Evolutionary conservation across 768 basidiomycete species (phyloP).

Genomic region (Pseudohyphozyma bogoriensis): DNA sequence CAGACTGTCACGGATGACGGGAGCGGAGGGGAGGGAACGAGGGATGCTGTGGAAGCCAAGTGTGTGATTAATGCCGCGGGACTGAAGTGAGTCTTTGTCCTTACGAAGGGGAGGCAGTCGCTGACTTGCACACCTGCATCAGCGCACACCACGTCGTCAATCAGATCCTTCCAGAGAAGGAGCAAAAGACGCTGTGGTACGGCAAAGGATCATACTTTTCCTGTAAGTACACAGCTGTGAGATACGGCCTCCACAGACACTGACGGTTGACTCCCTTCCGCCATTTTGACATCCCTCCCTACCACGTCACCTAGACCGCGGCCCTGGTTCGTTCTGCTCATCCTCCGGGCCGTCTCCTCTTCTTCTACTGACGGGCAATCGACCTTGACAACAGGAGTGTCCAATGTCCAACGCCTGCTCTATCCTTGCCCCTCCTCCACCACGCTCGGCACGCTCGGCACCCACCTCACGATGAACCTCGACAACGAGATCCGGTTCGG

Average conservation of each 20-base stretch:
- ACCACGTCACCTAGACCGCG: conserved; percentile 45
- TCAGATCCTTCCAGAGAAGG: conserved; percentile 23
- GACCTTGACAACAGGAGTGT: too few species aligned
- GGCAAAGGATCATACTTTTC: conserved; percentile 74
- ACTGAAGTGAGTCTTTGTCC: not conserved
- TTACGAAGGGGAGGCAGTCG: not conserved
- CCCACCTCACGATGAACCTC: conserved; percentile 71
- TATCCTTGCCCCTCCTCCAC: conserved; percentile 67
- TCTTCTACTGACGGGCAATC: too few species aligned
- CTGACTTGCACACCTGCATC: not conserved
- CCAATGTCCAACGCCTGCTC: conserved; percentile 61
- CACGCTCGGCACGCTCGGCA: conserved; percentile 72
- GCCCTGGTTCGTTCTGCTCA: too few species aligned
- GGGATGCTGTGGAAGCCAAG: conserved; percentile 59
- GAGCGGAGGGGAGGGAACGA: conserved; percentile 27
- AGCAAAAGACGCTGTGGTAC: conserved; percentile 49
- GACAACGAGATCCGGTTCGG: conserved; percentile 80
- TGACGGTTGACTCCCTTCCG: too few species aligned
- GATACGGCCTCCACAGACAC: not conserved
- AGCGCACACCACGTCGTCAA: conserved; percentile 32
- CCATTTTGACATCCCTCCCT: too few species aligned
- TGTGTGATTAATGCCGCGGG: not conserved
- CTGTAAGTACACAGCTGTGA: not conserved
- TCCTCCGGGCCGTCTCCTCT: too few species aligned
- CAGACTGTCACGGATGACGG: conserved; percentile 54